Evolutionary conservation across 2,329 filamentous ascomycete species (phyloP).

Genomic region (Chaetomiaceae sp.): DNA sequence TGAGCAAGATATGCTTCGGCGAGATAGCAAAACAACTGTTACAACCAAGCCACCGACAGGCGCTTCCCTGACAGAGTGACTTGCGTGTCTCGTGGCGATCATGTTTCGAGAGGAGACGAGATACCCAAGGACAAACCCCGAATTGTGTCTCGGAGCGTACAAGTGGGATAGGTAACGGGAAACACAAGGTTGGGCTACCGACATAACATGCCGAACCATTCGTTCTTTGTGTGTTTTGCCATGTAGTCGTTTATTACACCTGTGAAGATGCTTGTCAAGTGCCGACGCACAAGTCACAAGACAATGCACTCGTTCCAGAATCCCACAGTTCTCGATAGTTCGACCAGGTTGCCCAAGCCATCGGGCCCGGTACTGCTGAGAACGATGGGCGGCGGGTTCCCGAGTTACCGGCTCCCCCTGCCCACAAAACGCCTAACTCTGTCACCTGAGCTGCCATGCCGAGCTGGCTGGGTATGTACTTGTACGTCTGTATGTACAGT

Average conservation of each 20-base stretch:
- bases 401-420: not conserved
- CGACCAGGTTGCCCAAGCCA: not conserved
- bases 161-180: too few relatives aligned
- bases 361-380: not conserved
- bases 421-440: not conserved
- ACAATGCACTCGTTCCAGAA: not conserved
- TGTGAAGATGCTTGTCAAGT: too few relatives aligned
- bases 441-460: not conserved
- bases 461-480: too few relatives aligned
- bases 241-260: too few relatives aligned
- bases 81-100: slow-evolving; percentile 3
- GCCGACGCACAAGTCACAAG: not conserved
- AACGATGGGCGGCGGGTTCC: not conserved
- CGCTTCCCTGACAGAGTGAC: not conserved
- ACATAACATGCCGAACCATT: too few relatives aligned
- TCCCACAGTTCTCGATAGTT: not conserved
- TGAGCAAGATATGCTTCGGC: not conserved
- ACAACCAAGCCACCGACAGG: not conserved
- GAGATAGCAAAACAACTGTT: not conserved
- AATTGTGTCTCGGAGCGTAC: too few relatives aligned
- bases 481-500: too few relatives aligned
- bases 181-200: too few relatives aligned
- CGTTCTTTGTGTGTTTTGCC: too few relatives aligned
- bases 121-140: not conserved
- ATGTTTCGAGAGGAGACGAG: not conserved